Percentiles rank a stretch among this genome's conserved stretches.
phyloP scores from a whole-genome alignment of 768 basidiomycete species.

The Macrolepiota fuliginosa region DNA sequence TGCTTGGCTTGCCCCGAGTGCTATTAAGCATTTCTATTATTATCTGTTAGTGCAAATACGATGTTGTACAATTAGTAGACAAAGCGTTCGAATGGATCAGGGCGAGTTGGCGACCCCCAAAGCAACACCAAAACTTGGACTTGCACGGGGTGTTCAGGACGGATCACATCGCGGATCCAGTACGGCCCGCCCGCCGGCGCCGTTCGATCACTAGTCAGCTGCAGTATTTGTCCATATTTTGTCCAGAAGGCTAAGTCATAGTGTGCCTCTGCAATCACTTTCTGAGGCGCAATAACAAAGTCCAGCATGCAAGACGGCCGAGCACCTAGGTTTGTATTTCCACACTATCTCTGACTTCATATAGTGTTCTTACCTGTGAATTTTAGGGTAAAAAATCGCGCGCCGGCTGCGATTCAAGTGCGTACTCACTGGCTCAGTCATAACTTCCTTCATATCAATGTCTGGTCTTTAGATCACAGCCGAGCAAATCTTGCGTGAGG shows the following conservation, averaged over 20 bases:
- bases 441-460: constrained; percentile 12
- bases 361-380: constrained; percentile 3
- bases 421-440: constrained; percentile 19
- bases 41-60: too few species aligned
- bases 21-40: not conserved
- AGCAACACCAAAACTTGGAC: too few species aligned
- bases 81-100: too few species aligned
- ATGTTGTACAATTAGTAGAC: not conserved
- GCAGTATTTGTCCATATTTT: constrained; percentile 3
- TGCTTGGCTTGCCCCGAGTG: not conserved
- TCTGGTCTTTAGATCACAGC: constrained; percentile 77
- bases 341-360: not conserved
- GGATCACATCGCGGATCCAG: too few species aligned
- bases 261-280: not conserved
- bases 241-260: not conserved
- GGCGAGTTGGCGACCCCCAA: too few species aligned
- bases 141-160: too few species aligned
- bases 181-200: too few species aligned
- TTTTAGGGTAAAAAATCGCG: constrained; percentile 95
- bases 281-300: not conserved
- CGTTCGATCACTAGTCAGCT: too few species aligned
- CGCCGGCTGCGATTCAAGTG: constrained; percentile 91
- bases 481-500: constrained; percentile 96
- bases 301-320: constrained; percentile 73
- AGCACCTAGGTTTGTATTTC: constrained; percentile 60